Percentiles rank a stretch among this genome's conserved stretches.
phyloP scores from a whole-genome alignment of 139 green algal genomes.

The Tetraselmis chui region DNA sequence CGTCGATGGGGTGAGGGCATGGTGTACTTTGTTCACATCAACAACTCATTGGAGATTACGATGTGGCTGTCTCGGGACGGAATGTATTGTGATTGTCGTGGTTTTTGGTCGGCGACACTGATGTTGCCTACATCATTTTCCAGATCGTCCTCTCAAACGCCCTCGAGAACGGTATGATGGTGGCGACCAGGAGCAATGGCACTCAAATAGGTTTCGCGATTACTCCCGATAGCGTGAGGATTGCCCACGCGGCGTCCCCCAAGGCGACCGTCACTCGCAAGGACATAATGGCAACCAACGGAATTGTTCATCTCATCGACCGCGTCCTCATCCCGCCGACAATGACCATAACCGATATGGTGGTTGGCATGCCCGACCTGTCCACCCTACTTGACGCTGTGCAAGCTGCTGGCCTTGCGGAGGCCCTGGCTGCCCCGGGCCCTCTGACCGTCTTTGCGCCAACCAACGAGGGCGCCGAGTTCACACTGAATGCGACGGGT shows the following conservation, averaged over 20 bases:
- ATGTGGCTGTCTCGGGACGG: not conserved
- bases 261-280: not conserved
- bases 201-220: not conserved
- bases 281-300: not conserved
- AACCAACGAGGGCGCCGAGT: constrained; percentile 21
- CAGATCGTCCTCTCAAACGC: not conserved
- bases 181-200: not conserved
- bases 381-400: constrained; percentile 19
- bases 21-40: no score
- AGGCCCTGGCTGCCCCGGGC: constrained; percentile 7
- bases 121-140: not conserved
- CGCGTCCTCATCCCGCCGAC: not conserved
- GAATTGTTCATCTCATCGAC: not conserved
- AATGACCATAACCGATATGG: not conserved
- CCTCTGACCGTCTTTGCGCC: constrained; percentile 41
- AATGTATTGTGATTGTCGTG: not conserved
- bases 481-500: constrained; percentile 21
- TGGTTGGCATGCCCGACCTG: not conserved
- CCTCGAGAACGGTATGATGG: not conserved
- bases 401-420: constrained; percentile 14
- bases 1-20: not conserved
- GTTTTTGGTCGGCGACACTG: not conserved
- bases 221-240: not conserved
- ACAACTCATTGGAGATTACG: not conserved
- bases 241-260: not conserved